Percentiles rank a stretch among this genome's conserved stretches.
Evolutionary conservation across 495 filamentous ascomycete genomes (phyloP).

Genomic region (Cercophora samala): DNA sequence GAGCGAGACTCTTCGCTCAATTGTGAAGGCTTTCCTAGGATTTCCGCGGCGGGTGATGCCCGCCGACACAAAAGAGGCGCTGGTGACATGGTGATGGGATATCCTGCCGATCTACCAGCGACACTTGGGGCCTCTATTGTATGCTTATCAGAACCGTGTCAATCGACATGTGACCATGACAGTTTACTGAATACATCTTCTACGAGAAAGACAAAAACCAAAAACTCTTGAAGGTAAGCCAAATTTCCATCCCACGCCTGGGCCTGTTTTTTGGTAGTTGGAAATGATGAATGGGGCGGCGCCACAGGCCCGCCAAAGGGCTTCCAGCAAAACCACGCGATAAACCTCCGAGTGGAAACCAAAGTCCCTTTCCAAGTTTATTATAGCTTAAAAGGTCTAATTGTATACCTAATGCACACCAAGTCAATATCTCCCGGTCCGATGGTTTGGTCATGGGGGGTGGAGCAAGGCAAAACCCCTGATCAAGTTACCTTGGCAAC

Average conservation of each 20-base stretch:
- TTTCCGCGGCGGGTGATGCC: neutral
- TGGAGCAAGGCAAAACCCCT: neutral
- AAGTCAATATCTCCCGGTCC: neutral
- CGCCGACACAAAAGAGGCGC: neutral
- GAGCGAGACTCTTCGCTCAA: no score
- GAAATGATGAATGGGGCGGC: neutral
- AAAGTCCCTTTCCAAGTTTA: no score
- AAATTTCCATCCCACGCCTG: neutral
- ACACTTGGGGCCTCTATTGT: neutral
- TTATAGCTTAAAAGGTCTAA: no score
- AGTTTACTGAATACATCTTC: no score
- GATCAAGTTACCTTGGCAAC: neutral
- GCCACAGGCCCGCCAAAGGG: neutral
- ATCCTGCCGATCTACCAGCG: neutral
- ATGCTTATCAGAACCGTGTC: neutral
- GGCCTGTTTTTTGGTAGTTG: neutral
- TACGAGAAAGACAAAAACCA: no score
- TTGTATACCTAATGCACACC: neutral
- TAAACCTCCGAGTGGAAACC: no score
- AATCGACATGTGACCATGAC: neutral
- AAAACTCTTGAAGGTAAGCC: no score
- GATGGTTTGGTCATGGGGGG: neutral
- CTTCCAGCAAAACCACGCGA: no score
- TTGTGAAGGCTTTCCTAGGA: neutral
- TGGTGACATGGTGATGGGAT: neutral